Base-by-base conservation (phyloP, 352 stramenopile species). In the Globisporangium canariense region DNA sequence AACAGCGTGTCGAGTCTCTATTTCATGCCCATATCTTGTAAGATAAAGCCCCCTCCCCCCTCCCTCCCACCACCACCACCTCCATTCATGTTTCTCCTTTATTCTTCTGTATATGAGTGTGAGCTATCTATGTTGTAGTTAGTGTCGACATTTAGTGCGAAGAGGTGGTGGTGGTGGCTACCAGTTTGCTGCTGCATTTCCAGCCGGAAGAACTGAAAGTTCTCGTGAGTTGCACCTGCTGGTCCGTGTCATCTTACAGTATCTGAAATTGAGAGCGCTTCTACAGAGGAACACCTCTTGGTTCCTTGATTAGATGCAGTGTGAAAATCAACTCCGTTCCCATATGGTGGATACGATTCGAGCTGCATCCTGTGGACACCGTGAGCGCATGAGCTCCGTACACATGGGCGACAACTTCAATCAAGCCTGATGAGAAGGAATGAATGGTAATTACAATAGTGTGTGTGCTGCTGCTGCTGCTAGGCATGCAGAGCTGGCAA, bases 1-100 rank as follows among this genome's bases (percentile, higher is more conserved):
- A 62, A 46, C 49, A 22, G 13, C 67, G 22, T 53, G 43, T 60
- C 55, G 28, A 40, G 50, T 74, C 57, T 61, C 56, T 62, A 62
- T 62, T 62, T 62, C 56, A 62, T 62, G 56, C 56, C 56, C 63
- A 50, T 70, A 68, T 73, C 68, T 76, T 78, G 71, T 76, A 78
- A 71, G 69, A 76, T 76, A 78, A 65, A 71, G 60, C 47, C 60
- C 61, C 55, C 61, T 25, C 3, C 32, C 32, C 32, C 3, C 32
- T 7, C 32, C 32, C 32, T 8, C 32, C 32, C 32, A 36, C 32
- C 28, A 56, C 28, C 55, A 22, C 46, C 56, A 28, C 41, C 18
- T 68, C 66, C 41, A 38, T 40, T 49, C 41, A 38, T 40, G 43
- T 67, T 46, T 50, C 36, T 65, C 40, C 18, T 30, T 56, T 69